Conservation (phyloP, 306 rosid species). For the Urtica urens region DNA sequence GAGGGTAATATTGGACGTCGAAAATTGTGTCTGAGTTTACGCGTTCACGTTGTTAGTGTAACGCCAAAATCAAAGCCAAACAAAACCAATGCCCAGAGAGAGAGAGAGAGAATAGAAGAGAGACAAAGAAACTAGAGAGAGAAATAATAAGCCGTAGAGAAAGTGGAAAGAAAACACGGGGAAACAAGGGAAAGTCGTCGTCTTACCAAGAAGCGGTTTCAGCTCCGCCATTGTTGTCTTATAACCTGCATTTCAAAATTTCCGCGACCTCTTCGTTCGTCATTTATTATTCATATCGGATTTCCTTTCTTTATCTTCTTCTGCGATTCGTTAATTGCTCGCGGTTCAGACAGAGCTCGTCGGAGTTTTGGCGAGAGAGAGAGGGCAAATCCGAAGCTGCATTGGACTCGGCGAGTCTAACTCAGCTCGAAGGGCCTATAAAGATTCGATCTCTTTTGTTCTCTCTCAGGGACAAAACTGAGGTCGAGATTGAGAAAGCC, state of each 20-base stretch:
- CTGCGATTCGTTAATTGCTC: background rate
- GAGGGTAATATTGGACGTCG: conserved; percentile 4
- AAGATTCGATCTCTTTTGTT: conserved; percentile 23
- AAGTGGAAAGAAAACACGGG: conserved; percentile 18
- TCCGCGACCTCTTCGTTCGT: background rate
- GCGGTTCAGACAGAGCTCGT: background rate
- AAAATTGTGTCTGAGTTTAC: background rate
- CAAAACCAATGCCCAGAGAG: conserved; percentile 4
- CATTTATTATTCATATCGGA: too few relatives aligned
- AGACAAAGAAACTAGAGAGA: background rate
- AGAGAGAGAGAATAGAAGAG: background rate
- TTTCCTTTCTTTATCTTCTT: background rate
- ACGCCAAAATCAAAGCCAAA: background rate
- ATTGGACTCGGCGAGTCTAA: background rate
- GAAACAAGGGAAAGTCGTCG: conserved; percentile 23
- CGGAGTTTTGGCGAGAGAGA: conserved; percentile 13
- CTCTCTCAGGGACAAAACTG: background rate
- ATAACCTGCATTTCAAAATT: conserved; percentile 45
- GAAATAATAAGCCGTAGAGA: conserved; percentile 7
- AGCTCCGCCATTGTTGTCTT: conserved; percentile 38
- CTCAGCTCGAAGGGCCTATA: background rate
- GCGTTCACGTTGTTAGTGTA: conserved; percentile 16
- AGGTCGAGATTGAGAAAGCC: background rate
- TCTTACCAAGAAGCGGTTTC: conserved; percentile 14
- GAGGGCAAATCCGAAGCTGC: conserved; percentile 12